A percentile compares a stretch with the other conserved stretches of the same genome.
phyloP scores from a whole-genome alignment of 768 basidiomycete species.

The Auricularia sp. region DNA sequence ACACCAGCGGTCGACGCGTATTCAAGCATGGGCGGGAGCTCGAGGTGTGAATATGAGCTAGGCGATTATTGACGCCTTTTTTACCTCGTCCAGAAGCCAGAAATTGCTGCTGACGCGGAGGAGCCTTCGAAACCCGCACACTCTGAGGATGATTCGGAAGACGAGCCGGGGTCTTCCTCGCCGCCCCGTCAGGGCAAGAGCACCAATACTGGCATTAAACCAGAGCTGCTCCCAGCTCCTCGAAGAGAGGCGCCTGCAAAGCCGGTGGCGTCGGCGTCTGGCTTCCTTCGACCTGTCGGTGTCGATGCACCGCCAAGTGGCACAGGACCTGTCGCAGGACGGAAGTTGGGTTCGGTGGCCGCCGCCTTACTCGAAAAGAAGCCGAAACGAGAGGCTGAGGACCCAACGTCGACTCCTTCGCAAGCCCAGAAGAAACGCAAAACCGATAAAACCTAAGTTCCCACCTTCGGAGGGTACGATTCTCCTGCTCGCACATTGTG shows the following conservation, averaged over 20 bases:
- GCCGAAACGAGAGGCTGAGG: not conserved
- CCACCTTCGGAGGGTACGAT: too few species aligned
- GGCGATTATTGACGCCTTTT: not conserved
- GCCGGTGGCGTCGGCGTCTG: not conserved
- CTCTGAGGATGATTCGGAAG: too few species aligned
- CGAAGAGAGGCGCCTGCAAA: too few species aligned
- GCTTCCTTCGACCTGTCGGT: not conserved
- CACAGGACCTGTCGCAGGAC: not conserved
- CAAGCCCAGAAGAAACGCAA: not conserved
- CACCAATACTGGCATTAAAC: too few species aligned
- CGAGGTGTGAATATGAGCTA: not conserved
- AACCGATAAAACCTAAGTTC: not conserved
- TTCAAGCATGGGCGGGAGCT: not conserved
- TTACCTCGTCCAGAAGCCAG: not conserved
- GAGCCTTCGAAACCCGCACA: not conserved
- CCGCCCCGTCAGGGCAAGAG: too few species aligned
- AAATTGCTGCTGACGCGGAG: not conserved
- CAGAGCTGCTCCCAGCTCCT: too few species aligned
- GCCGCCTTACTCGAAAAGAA: not conserved
- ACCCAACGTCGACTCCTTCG: not conserved
- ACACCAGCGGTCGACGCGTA: not conserved
- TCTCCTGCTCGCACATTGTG: too few species aligned
- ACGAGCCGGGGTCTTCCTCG: too few species aligned
- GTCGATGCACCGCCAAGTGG: not conserved
- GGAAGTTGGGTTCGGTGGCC: not conserved